Percentiles rank a stretch among this genome's conserved stretches.
Conservation (phyloP, 768 basidiomycete genomes). For the Suillus luteus region DNA sequence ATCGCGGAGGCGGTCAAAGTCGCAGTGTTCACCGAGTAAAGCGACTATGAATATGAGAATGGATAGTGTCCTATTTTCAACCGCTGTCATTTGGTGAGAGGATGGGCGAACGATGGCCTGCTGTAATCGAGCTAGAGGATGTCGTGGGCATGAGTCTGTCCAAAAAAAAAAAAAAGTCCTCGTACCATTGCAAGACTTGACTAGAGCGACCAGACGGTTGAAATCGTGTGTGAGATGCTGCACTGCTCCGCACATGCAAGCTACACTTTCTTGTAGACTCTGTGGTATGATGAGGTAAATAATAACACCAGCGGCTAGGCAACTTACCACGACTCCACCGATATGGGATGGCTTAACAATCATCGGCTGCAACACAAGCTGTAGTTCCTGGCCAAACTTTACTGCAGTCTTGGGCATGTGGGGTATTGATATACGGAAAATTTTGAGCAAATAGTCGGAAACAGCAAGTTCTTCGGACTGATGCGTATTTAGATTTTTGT, state of each 20-base stretch:
- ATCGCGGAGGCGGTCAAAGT: slow-evolving; percentile 75
- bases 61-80: slow-evolving; percentile 56
- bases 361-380: slow-evolving; percentile 83
- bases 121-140: slow-evolving; percentile 58
- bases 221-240: slow-evolving; percentile 88
- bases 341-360: slow-evolving; percentile 78
- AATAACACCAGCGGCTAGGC: neutral
- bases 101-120: slow-evolving; percentile 51
- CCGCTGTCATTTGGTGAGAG: slow-evolving; percentile 41
- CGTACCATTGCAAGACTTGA: slow-evolving; percentile 86
- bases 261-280: slow-evolving; percentile 90
- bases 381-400: slow-evolving; percentile 87
- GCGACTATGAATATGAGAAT: slow-evolving; percentile 85
- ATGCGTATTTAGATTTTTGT: neutral
- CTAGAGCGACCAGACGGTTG: slow-evolving; percentile 67
- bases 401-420: slow-evolving; percentile 87
- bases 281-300: slow-evolving; percentile 30
- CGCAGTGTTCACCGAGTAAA: slow-evolving; percentile 84
- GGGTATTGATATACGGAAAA: slow-evolving; percentile 84
- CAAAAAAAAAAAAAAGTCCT: slow-evolving; percentile 8
- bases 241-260: slow-evolving; percentile 87
- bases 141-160: slow-evolving; percentile 12
- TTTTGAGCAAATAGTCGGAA: slow-evolving; percentile 84
- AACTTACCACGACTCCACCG: slow-evolving; percentile 64
- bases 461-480: slow-evolving; percentile 83